A percentile compares a stretch with the other conserved stretches of the same genome.
Evolutionary conservation across 2,329 filamentous ascomycete genomes (phyloP).

Genomic region (Mariannaea sp.): DNA sequence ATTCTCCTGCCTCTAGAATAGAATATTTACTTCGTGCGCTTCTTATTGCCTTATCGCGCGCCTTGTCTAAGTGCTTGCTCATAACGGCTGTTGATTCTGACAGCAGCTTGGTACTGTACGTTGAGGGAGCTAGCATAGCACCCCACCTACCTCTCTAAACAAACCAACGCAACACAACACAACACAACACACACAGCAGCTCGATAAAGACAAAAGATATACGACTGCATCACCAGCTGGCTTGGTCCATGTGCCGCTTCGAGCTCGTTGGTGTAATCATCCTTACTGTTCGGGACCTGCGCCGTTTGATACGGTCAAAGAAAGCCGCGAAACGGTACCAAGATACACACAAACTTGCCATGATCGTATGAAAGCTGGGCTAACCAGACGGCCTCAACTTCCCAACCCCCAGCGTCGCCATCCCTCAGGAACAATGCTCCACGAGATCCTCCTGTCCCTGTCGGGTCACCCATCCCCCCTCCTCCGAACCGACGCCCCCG

Average conservation of each 20-base stretch:
- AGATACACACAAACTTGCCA: background rate
- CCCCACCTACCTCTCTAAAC: constrained; percentile 16
- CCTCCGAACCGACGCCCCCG: constrained; percentile 62
- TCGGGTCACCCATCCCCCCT: constrained; percentile 92
- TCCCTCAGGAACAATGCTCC: constrained; percentile 70
- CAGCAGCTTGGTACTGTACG: no score
- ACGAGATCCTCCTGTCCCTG: constrained; percentile 96
- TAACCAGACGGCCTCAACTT: constrained; percentile 12
- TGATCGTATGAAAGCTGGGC: background rate
- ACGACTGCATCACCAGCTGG: constrained; percentile 7
- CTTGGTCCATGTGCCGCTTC: constrained; percentile 56
- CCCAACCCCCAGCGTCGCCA: constrained; percentile 16
- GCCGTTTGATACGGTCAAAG: constrained; percentile 46
- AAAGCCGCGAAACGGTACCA: constrained; percentile 37
- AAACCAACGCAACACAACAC: background rate
- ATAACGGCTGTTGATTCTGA: no score
- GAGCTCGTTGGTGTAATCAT: constrained; percentile 58
- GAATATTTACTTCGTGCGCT: no score
- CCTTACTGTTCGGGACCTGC: constrained; percentile 52
- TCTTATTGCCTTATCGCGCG: no score
- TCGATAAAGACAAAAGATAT: no score
- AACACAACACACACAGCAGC: background rate
- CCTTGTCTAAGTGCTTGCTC: no score
- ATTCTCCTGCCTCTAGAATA: no score
- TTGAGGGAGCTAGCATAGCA: background rate